Percentiles rank a stretch among this genome's conserved stretches.
These are phyloP conservation scores for Umbelopsis sp. DNA, from an alignment of 192 early-diverging fungal genomes.

Conservation along the genomic window DNA sequence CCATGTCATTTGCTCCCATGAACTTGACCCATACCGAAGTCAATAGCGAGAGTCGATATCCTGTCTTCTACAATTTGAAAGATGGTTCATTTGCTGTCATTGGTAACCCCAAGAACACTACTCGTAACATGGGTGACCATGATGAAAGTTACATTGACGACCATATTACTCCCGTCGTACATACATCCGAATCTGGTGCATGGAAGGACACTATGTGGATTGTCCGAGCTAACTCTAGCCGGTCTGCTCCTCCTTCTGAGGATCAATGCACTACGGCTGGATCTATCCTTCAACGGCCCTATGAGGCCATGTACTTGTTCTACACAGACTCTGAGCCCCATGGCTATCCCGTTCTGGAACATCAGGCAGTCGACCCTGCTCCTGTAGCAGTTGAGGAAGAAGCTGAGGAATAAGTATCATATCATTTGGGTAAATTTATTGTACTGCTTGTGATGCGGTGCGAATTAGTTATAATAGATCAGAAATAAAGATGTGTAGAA, in stretches of 20 bases:
- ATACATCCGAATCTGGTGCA: neutral
- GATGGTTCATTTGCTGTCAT: neutral
- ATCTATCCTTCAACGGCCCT: neutral
- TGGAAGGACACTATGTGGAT: neutral
- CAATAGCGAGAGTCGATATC: neutral
- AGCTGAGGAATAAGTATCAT: too few species aligned
- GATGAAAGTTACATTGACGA: neutral
- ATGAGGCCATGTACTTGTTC: neutral
- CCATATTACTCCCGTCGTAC: neutral
- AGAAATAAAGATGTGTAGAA: too few species aligned
- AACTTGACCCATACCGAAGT: neutral
- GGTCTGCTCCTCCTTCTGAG: neutral
- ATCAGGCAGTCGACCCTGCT: too few species aligned
- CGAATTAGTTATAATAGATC: too few species aligned
- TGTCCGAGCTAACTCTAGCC: neutral
- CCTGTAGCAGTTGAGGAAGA: neutral
- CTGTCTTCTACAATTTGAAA: neutral
- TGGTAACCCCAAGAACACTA: neutral
- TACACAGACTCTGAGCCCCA: neutral
- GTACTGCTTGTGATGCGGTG: too few species aligned
- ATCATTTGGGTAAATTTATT: too few species aligned
- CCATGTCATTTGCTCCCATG: neutral
- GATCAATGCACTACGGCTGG: neutral
- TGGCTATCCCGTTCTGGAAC: neutral
- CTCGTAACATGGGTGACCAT: neutral